Evolutionary conservation across 2,329 filamentous ascomycete species (phyloP).

Genomic region (Monosporascus sp.): DNA sequence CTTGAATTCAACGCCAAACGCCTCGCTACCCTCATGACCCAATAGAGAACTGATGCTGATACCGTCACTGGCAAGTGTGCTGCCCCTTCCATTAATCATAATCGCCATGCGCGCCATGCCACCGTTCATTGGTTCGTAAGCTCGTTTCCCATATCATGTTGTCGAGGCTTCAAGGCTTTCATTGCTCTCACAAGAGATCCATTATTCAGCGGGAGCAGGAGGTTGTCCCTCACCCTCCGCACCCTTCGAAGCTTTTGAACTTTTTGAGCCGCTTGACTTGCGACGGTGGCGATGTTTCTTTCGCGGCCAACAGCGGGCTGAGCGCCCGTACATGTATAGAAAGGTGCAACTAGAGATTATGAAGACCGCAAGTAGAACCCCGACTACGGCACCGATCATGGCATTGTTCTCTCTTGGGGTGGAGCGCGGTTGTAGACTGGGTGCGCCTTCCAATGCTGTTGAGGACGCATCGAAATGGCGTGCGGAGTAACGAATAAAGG

Average conservation of each 20-base stretch:
- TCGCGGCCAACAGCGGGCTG: conserved; percentile 29
- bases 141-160: too few species aligned
- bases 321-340: conserved; percentile 34
- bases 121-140: too few species aligned
- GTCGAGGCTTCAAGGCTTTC: not conserved
- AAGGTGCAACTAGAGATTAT: conserved; percentile 32
- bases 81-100: too few species aligned
- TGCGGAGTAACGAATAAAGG: not conserved
- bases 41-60: too few species aligned
- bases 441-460: not conserved
- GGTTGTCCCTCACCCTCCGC: conserved; percentile 7
- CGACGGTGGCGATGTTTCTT: conserved; percentile 12
- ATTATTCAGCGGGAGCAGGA: not conserved
- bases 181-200: too few species aligned
- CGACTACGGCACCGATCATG: conserved; percentile 39
- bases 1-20: too few species aligned
- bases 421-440: conserved; percentile 6
- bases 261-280: conserved; percentile 26
- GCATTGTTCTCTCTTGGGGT: conserved; percentile 30
- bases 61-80: too few species aligned
- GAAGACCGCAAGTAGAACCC: conserved; percentile 35
- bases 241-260: conserved; percentile 32
- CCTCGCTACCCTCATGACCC: too few species aligned
- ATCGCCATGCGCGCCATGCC: too few species aligned
- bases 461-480: not conserved